These are phyloP conservation scores for Stylosanthes scabra DNA, from an alignment of 331 rosid genomes.

Conservation along the genomic window DNA sequence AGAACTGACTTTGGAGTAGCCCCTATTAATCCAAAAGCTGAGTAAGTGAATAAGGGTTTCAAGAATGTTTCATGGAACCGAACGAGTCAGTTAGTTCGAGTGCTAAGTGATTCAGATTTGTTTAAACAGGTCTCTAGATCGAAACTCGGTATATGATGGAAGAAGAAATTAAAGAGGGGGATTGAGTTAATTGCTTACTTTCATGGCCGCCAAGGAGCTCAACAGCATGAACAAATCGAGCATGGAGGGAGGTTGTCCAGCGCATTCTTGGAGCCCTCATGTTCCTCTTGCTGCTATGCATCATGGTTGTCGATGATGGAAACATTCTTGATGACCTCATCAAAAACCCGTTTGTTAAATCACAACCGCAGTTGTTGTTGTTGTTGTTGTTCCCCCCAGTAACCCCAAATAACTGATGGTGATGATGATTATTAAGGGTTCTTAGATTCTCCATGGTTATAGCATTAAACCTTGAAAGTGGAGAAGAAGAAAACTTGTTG, in stretches of 20 bases:
- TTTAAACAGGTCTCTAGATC: no score
- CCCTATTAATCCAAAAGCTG: slow-evolving; percentile 55
- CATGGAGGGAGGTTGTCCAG: slow-evolving; percentile 93
- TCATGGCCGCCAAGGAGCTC: slow-evolving; percentile 98
- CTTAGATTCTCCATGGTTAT: slow-evolving; percentile 62
- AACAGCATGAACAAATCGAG: slow-evolving; percentile 91
- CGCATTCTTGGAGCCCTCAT: slow-evolving; percentile 97
- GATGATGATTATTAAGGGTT: slow-evolving; percentile 1
- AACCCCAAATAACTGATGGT: slow-evolving; percentile 43
- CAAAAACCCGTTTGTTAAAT: slow-evolving; percentile 55
- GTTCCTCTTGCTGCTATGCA: slow-evolving; percentile 63
- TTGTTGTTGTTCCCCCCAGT: slow-evolving; percentile 16
- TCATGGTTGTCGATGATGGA: slow-evolving; percentile 28
- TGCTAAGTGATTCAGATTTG: no score
- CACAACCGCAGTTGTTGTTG: slow-evolving; percentile 24
- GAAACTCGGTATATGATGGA: no score
- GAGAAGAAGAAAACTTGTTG: slow-evolving; percentile 22
- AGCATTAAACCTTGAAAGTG: slow-evolving; percentile 57
- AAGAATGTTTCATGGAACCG: no score
- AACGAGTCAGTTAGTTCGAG: no score
- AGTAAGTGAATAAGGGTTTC: background rate
- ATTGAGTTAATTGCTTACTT: slow-evolving; percentile 50
- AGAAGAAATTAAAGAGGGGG: background rate
- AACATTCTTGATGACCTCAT: slow-evolving; percentile 66
- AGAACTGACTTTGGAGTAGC: slow-evolving; percentile 95